These are phyloP conservation scores for Curvularia hawaiiensis DNA, from an alignment of 2,329 filamentous ascomycete genomes.

Conservation along the genomic window DNA sequence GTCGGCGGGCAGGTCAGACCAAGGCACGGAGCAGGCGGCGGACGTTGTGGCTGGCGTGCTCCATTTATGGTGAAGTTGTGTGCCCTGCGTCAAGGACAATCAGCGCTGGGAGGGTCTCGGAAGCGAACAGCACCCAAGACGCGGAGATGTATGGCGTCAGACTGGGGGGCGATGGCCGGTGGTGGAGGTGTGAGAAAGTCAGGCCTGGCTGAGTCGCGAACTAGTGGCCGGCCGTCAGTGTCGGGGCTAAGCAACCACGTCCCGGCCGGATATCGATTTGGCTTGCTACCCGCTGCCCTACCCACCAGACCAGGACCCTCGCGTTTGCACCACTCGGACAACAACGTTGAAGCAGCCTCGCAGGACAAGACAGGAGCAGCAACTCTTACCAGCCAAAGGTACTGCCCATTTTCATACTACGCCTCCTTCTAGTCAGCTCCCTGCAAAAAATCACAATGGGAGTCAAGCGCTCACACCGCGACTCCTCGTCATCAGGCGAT, in stretches of 20 bases:
- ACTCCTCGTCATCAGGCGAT: conserved; percentile 52
- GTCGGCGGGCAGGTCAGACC: conserved; percentile 63
- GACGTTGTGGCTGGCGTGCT: conserved; percentile 57
- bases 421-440: conserved; percentile 16
- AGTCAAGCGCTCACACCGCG: conserved; percentile 63
- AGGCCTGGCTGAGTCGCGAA: conserved; percentile 16
- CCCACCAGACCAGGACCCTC: neutral
- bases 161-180: conserved; percentile 18
- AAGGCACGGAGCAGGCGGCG: conserved; percentile 56
- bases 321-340: neutral
- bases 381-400: conserved; percentile 29
- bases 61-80: conserved; percentile 59
- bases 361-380: conserved; percentile 10
- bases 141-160: conserved; percentile 23
- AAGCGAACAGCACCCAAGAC: conserved; percentile 36
- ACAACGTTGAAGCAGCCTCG: conserved; percentile 10
- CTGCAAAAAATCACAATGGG: conserved; percentile 51
- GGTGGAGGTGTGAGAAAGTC: conserved; percentile 23
- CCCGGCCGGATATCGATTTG: conserved; percentile 4
- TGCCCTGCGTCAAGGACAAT: conserved; percentile 43
- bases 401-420: conserved; percentile 28
- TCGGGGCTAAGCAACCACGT: conserved; percentile 13
- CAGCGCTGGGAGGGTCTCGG: conserved; percentile 28
- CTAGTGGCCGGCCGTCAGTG: conserved; percentile 12
- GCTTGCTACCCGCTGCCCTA: conserved; percentile 3